A percentile compares a stretch with the other conserved stretches of the same genome.
phyloP scores from a whole-genome alignment of 202 grass and related monocot genomes.

The Zizania palustris region DNA sequence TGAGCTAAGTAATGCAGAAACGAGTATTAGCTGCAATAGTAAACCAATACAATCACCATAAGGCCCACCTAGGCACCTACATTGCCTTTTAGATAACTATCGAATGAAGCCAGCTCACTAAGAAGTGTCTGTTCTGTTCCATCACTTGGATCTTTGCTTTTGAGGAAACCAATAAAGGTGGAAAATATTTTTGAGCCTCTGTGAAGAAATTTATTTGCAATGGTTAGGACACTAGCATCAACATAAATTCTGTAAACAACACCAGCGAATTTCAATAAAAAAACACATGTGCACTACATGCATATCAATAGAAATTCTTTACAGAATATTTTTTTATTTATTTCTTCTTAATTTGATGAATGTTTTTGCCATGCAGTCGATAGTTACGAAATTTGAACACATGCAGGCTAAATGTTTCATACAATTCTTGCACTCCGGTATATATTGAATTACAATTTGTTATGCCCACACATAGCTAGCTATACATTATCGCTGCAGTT shows the following conservation, averaged over 20 bases:
- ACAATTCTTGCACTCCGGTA: too few species aligned
- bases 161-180: conserved; percentile 81
- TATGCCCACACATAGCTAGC: too few species aligned
- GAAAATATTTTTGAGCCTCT: conserved; percentile 97
- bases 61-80: conserved; percentile 65
- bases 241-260: background rate
- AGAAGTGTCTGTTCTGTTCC: conserved; percentile 75
- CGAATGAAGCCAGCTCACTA: conserved; percentile 63
- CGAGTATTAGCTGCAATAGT: conserved; percentile 30
- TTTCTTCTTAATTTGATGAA: too few species aligned
- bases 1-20: conserved; percentile 6
- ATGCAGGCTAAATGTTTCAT: too few species aligned
- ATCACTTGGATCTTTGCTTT: conserved; percentile 84
- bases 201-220: conserved; percentile 24
- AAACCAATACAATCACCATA: conserved; percentile 7
- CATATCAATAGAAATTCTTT: too few species aligned
- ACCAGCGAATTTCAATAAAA: too few species aligned
- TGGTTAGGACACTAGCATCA: conserved; percentile 11
- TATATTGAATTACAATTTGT: too few species aligned
- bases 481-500: too few species aligned
- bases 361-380: too few species aligned
- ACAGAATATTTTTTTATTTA: too few species aligned
- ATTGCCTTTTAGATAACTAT: conserved; percentile 82
- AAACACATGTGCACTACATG: too few species aligned
- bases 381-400: too few species aligned